These are phyloP conservation scores for Gomphus sp. DNA, from an alignment of 1,284 basidiomycete genomes.

Conservation along the genomic window DNA sequence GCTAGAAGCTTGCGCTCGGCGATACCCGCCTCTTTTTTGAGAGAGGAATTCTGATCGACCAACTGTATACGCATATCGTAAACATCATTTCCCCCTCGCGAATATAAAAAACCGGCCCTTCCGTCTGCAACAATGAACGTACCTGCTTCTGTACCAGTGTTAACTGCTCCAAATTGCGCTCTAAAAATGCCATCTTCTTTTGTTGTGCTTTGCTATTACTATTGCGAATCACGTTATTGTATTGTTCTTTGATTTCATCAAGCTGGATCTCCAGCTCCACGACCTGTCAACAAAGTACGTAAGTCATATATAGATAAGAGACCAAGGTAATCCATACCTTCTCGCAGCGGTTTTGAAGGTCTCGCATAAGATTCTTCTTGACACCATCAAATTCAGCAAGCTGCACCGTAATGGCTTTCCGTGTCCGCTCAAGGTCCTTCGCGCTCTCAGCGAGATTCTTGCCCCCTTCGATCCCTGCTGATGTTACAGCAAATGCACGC, in stretches of 20 bases:
- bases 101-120: neutral
- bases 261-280: conserved; percentile 99
- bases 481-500: conserved; percentile 95
- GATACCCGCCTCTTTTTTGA: conserved; percentile 97
- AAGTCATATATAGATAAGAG: conserved; percentile 4
- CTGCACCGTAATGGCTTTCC: conserved; percentile 95
- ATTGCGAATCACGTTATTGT: conserved; percentile 96
- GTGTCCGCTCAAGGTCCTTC: conserved; percentile 92
- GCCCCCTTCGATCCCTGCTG: conserved; percentile 92
- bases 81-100: neutral
- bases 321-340: conserved; percentile 51
- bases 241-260: conserved; percentile 98
- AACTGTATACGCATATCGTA: conserved; percentile 43
- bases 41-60: conserved; percentile 94
- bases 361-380: conserved; percentile 98
- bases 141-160: conserved; percentile 97
- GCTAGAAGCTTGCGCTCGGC: conserved; percentile 95
- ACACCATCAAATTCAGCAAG: conserved; percentile 97
- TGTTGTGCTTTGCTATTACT: conserved; percentile 98
- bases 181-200: conserved; percentile 98
- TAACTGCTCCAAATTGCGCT: conserved; percentile 94
- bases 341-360: conserved; percentile 98
- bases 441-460: conserved; percentile 95
- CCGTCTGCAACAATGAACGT: conserved; percentile 13
- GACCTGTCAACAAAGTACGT: conserved; percentile 47